Base-by-base conservation (phyloP, 169 alveolate species). In the Eimeria maxima region DNA sequence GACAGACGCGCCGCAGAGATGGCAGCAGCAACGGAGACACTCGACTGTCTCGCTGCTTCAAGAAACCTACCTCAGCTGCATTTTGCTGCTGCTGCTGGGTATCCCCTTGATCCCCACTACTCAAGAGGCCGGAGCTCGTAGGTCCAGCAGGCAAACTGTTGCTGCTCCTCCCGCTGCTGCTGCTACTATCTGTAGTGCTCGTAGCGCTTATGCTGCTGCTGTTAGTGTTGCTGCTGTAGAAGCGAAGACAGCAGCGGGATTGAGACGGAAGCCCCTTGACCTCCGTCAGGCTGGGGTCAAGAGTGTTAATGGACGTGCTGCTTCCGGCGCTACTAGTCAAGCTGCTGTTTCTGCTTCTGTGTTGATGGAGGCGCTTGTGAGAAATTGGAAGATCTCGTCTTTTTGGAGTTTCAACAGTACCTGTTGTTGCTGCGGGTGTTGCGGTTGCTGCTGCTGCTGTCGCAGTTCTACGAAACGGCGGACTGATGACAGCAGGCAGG, bases 21-120 rank as follows among this genome's bases (percentile, higher is more conserved):
- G 86, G 86, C 47, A 74, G 86, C 86, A 74, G 86, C 86, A 74
- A 11, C 13, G 86, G 86, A 74, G 86, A 74, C 86, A 74, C 55
- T 4, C 47, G 11, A 33, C n/a, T 45, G 55, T 42, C 86, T 0
- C 33, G 57, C 55, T 74, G 86, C 57, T 74, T 29, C 86, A 74
- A 44, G 24, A 8, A 22, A 29, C 4, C 53, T 20, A 13, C n/a
- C 47, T 74, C 38, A 33, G 38, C 38, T 33, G 38, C 38, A 33
- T 33, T 29, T 24, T 74, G 86, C 86, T 73, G 84, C 53, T 74
- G 86, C 86, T 24, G 53, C 86, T n/a, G 55, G 22, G 22, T n/a
- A 42, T 74, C n/a, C 86, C 33, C n/a, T 27, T 2, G 78, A 22
- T 67, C 11, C 4, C 3, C 44, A 22, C 29, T 29, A 27, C 38